Conservation (phyloP, 257 asterid genomes). For the Lithospermum erythrorhizon region DNA sequence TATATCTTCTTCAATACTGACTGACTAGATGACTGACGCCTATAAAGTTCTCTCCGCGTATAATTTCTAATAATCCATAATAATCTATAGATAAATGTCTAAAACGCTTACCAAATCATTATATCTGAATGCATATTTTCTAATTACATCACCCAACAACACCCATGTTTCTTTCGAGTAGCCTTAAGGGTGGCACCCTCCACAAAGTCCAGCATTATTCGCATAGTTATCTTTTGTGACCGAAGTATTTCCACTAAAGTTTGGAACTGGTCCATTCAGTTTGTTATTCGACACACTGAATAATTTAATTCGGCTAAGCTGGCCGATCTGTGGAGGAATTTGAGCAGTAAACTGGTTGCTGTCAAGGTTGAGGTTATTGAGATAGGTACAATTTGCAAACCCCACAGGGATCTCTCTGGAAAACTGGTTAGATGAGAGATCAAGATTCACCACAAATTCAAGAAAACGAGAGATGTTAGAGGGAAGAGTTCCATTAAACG, state of each 20-base stretch:
- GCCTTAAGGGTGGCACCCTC: constrained; percentile 24
- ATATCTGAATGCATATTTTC: no score
- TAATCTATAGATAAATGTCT: no score
- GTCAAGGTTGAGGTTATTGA: no score
- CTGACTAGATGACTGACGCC: no score
- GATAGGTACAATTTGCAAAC: constrained; percentile 44
- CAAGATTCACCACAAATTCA: constrained; percentile 29
- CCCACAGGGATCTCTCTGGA: constrained; percentile 52
- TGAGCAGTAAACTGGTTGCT: constrained; percentile 35
- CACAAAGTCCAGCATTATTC: constrained; percentile 52
- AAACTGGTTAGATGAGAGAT: constrained; percentile 60
- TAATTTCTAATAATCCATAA: no score
- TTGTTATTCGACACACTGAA: constrained; percentile 25
- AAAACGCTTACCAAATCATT: no score
- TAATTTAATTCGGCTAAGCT: constrained; percentile 22
- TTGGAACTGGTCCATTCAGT: constrained; percentile 26
- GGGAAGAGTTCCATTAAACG: constrained; percentile 45
- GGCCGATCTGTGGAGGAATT: constrained; percentile 24
- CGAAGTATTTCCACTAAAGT: constrained; percentile 17
- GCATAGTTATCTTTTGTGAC: no score
- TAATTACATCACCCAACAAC: no score
- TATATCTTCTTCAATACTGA: no score
- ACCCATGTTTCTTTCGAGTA: constrained; percentile 15
- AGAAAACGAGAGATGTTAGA: constrained; percentile 34
- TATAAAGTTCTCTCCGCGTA: no score